Evolutionary conservation across 768 basidiomycete genomes (phyloP), one percentile per base, ranked within the genome.

Genomic region (Guyanaporus albipodus): DNA sequence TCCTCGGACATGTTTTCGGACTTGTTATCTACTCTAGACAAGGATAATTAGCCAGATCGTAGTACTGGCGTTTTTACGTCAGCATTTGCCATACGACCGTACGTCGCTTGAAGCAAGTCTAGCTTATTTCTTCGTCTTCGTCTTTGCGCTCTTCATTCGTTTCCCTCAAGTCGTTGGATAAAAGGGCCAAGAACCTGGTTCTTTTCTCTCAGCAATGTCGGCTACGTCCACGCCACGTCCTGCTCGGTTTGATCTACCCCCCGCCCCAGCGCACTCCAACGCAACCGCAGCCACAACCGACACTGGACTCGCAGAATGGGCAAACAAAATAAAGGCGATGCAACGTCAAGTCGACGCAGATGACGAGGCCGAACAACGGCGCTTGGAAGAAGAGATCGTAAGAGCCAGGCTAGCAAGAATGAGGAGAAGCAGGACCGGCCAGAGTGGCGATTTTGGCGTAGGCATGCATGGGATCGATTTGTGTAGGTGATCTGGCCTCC

Each of bases 311-410:
- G 75, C 86, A 14, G 86, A 91, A 63, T 91, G 88, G 88, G 78
- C 87, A 12, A 83, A 70, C 66, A 83, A 76, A 71, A 88, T 91
- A 63, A 85, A 83, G 62, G 85, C 80, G 14, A 67, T 91, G 64
- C 88, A 90, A 61, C 77, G 80, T 49, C 85, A 89, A 56, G 83
- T 89, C 21, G 88, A 91, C 52, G 82, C 82, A 12, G 84, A 88
- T 51, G 87, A 89, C 48, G 87, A 87, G 60, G 78, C 74, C 6
- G 89, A 91, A 56, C 80, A 87, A 60, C 78, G 75, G 40, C 74
- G 81, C 44, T 73, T 91, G 2, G 76, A 78, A 57, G 68, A 76
- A 45, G 76, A 77, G 58, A 77, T 91, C 39, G 60, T 61, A 19
- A 67, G 73, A 26, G 74, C 76, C 14, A 59, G 77, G 38, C 52